A percentile compares a stretch with the other conserved stretches of the same genome.
phyloP scores from a whole-genome alignment of 2,329 filamentous ascomycete species.

The Pseudocercospora eumusae region DNA sequence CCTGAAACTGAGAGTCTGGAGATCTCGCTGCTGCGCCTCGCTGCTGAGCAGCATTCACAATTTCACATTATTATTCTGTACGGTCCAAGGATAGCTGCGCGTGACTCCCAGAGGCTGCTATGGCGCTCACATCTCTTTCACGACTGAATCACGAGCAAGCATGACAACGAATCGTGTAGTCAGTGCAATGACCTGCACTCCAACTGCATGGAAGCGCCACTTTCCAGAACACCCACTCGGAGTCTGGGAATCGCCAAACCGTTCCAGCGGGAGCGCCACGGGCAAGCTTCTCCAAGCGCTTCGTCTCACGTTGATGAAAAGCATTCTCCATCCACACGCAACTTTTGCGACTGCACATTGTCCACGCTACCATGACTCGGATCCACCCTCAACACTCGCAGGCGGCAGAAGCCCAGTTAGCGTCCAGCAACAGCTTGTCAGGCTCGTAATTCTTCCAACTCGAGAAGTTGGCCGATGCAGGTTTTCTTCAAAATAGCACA shows the following conservation, averaged over 20 bases:
- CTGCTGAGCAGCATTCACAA: constrained; percentile 1
- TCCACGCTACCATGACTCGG: constrained; percentile 9
- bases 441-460: constrained; percentile 16
- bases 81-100: background rate
- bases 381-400: constrained; percentile 1
- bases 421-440: constrained; percentile 7
- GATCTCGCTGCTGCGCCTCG: background rate
- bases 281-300: constrained; percentile 7
- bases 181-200: background rate
- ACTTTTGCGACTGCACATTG: background rate
- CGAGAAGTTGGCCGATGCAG: constrained; percentile 16
- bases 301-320: constrained; percentile 7
- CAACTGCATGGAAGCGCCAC: background rate
- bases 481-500: constrained; percentile 11
- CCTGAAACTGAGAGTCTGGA: constrained; percentile 14
- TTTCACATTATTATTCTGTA: too few relatives aligned
- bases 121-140: background rate
- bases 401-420: constrained; percentile 5
- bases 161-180: background rate
- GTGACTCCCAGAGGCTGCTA: background rate
- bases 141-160: background rate
- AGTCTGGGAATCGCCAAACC: constrained; percentile 3
- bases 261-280: background rate
- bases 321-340: background rate
- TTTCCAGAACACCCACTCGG: background rate